A percentile compares a stretch with the other conserved stretches of the same genome.
These are phyloP conservation scores for Moricandia arvensis DNA, from an alignment of 345 rosid species.

Conservation along the genomic window DNA sequence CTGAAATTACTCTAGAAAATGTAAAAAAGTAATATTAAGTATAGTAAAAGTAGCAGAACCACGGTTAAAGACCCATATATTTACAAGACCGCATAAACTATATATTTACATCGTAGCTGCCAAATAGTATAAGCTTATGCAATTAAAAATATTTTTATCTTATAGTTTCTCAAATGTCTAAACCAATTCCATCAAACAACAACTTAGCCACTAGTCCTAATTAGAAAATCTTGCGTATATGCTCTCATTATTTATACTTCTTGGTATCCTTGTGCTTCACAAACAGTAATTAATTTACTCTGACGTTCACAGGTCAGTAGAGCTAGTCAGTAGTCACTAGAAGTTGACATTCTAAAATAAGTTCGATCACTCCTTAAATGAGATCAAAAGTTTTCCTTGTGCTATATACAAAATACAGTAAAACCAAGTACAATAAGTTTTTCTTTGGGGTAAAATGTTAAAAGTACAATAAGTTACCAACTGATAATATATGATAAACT, in stretches of 20 bases:
- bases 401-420: neutral
- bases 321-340: too few species aligned
- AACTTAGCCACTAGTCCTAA: neutral
- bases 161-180: neutral
- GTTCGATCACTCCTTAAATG: neutral
- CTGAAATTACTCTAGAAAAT: neutral
- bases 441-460: too few species aligned
- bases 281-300: neutral
- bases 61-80: neutral
- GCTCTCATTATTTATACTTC: too few species aligned
- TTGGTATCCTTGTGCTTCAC: neutral
- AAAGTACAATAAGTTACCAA: neutral
- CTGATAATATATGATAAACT: neutral
- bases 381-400: neutral
- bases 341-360: constrained; percentile 11
- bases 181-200: neutral
- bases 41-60: neutral
- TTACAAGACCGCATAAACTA: too few species aligned
- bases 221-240: neutral
- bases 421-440: neutral
- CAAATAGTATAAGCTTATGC: neutral
- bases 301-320: neutral
- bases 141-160: too few species aligned
- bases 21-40: neutral
- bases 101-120: neutral